phyloP scores from a whole-genome alignment of 2,329 filamentous ascomycete species.

The Paracorniculantispora psalliotae region DNA sequence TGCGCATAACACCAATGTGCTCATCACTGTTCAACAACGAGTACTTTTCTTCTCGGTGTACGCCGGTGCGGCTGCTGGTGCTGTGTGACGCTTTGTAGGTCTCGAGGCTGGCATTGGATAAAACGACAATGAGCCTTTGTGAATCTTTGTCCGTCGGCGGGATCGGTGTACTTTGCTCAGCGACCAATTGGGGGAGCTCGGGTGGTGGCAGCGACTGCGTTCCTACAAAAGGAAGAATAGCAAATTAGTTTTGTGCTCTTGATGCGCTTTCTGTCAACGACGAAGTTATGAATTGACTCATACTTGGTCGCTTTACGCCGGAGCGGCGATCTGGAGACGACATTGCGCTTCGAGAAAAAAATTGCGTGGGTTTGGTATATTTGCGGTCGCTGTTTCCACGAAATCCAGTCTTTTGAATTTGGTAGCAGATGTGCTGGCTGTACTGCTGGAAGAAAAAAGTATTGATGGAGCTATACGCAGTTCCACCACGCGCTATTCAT shows the following conservation, averaged over 20 bases:
- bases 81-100: constrained; percentile 89
- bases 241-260: too few relatives aligned
- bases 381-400: not conserved
- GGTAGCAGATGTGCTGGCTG: not conserved
- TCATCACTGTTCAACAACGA: constrained; percentile 97
- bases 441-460: constrained; percentile 1
- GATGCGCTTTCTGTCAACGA: not conserved
- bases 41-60: constrained; percentile 85
- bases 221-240: too few relatives aligned
- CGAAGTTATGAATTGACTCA: constrained; percentile 19
- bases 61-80: constrained; percentile 57
- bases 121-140: constrained; percentile 86
- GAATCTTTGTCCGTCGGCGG: constrained; percentile 82
- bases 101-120: constrained; percentile 95
- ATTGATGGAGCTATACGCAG: not conserved
- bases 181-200: constrained; percentile 82
- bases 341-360: constrained; percentile 23
- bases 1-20: constrained; percentile 98
- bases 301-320: constrained; percentile 41
- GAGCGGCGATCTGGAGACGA: constrained; percentile 36
- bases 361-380: not conserved
- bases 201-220: constrained; percentile 95
- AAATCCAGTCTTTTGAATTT: not conserved
- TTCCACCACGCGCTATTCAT: not conserved
- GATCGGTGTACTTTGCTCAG: constrained; percentile 86